Base-by-base conservation (phyloP, 2,329 filamentous ascomycete genomes). In the Reticulascus tulasneorum region DNA sequence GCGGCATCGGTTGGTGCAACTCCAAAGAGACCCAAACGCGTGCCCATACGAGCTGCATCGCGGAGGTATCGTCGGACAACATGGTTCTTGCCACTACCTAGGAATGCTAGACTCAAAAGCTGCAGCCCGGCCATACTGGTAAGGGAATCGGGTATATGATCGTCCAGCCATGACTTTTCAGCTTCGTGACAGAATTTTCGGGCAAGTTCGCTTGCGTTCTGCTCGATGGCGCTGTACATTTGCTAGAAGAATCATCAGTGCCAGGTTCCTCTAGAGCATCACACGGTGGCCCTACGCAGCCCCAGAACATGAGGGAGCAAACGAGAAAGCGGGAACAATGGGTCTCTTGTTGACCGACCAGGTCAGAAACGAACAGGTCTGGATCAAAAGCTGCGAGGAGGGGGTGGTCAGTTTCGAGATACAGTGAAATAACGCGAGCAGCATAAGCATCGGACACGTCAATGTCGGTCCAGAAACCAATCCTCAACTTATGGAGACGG, bases 401-500 rank as follows among this genome's bases (percentile, higher is more conserved):
- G 0, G 62, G 60, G 33, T 64, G 58, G 10, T 67, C 62, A 2
- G 60, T 64, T 33, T 51, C 45, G 6, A 64, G 39, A 26, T 64
- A 64, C 2, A 57, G 37, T 3, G 60, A 64, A n/a, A 64, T 57
- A 16, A 49, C 44, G 9, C 45, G 49, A 3, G 52, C 53, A n/a
- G 58, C 55, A 10, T 57, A 38, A 6, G 56, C 47, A 28, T 55
- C 47, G 1, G 47, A 28, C 6, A 64, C 44, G 6, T 40, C 23
- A 6, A 62, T 49, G 18, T 55, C 39, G 11, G 63, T 62, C 64
- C 64, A 61, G 36, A 51, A 49, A 9, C 35, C 19, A 22, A 65
- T 55, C 4, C 54, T 32, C 2, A 63, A 42, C 2, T 46, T 15
- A 4, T 31, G 30, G 2, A 64, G 46, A 9, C 53, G 52, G n/a